phyloP scores from a whole-genome alignment of 345 rosid genomes.

The Bruguiera gymnorhiza region DNA sequence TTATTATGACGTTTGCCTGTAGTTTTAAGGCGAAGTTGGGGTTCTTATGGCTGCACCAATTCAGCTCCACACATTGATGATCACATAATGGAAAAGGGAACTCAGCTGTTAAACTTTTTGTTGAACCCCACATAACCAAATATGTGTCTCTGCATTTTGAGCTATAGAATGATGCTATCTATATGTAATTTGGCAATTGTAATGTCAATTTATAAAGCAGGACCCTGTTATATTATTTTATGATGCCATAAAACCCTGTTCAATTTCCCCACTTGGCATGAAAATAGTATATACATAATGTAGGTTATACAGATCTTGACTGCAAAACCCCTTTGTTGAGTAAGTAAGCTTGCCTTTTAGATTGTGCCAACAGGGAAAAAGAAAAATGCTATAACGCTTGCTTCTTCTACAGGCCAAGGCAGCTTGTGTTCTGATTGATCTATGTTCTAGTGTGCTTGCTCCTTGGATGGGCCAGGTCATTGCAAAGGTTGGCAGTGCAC shows the following conservation, averaged over 20 bases:
- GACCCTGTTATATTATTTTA: not conserved
- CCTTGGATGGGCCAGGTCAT: conserved; percentile 72
- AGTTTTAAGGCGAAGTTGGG: too few species aligned
- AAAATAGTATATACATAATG: not conserved
- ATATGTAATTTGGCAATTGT: not conserved
- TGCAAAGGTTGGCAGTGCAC: conserved; percentile 57
- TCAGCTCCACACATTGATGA: too few species aligned
- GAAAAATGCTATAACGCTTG: conserved; percentile 10
- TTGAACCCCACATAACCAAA: not conserved
- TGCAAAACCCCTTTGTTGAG: not conserved
- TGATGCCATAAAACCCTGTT: too few species aligned
- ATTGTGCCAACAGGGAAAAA: conserved; percentile 1
- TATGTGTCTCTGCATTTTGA: not conserved
- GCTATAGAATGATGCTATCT: not conserved
- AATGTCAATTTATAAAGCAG: not conserved
- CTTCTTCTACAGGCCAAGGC: conserved; percentile 66
- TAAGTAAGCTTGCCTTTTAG: too few species aligned
- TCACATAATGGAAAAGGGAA: too few species aligned
- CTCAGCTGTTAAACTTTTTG: not conserved
- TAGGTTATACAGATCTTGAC: not conserved
- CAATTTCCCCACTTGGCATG: not conserved
- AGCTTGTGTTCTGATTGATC: conserved; percentile 72
- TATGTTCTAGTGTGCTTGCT: conserved; percentile 69
- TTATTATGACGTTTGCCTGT: too few species aligned
- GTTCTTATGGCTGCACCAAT: too few species aligned